Evolutionary conservation across 208 protist genomes (phyloP).

Genomic region (Acanthamoeba healyi): DNA sequence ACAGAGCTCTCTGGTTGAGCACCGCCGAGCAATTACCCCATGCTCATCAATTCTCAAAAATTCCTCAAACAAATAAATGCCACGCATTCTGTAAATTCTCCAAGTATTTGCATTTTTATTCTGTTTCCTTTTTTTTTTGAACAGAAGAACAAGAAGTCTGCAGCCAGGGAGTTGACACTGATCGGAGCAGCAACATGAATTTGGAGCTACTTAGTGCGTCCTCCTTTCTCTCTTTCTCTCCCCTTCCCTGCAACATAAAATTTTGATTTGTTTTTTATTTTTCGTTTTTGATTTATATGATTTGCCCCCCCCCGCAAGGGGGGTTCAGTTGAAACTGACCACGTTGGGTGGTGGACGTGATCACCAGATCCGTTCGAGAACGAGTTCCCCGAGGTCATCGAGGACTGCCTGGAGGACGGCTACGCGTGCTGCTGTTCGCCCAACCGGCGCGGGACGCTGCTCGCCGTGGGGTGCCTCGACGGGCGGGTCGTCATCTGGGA

Average conservation of each 20-base stretch:
- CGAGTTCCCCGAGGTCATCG: constrained; percentile 82
- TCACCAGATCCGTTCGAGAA: constrained; percentile 62
- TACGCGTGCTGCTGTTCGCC: constrained; percentile 76
- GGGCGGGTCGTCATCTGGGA: constrained; percentile 85
- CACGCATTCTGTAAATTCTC: too few species aligned
- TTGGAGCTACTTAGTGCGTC: constrained; percentile 15
- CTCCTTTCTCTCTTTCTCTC: neutral
- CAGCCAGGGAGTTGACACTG: too few species aligned
- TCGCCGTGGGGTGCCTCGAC: constrained; percentile 84
- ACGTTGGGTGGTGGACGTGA: neutral
- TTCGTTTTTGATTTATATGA: too few species aligned
- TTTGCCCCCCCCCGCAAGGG: too few species aligned
- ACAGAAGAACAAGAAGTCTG: too few species aligned
- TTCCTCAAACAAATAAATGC: too few species aligned
- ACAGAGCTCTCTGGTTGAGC: neutral
- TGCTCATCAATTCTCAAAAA: too few species aligned
- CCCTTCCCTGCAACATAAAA: neutral
- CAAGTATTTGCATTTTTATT: too few species aligned
- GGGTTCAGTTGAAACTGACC: too few species aligned
- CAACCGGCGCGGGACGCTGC: constrained; percentile 86
- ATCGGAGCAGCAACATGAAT: constrained; percentile 60
- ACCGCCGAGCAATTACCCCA: too few species aligned
- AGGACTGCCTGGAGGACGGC: constrained; percentile 75
- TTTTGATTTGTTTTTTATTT: constrained; percentile 20
- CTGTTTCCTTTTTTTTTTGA: too few species aligned